A percentile compares a stretch with the other conserved stretches of the same genome.
Conservation (phyloP, 1,139 yeast genomes). For the Saccharomyces hybrid region DNA sequence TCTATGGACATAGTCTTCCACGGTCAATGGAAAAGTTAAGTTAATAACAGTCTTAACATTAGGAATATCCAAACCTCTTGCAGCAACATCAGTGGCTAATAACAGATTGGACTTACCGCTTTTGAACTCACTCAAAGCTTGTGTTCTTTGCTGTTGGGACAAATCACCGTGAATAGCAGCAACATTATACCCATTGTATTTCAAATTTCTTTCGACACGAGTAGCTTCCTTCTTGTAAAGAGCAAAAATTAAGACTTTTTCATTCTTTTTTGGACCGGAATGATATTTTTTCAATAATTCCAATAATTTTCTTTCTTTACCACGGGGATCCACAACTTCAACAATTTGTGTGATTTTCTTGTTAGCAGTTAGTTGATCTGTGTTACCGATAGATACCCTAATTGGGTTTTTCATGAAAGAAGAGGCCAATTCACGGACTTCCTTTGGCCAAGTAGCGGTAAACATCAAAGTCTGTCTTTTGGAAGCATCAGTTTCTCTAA, state of each 20-base stretch:
- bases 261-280: constrained; percentile 54
- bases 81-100: constrained; percentile 98
- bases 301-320: constrained; percentile 70
- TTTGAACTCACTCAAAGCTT: constrained; percentile 80
- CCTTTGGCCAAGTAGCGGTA: constrained; percentile 78
- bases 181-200: constrained; percentile 66
- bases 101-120: constrained; percentile 66
- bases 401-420: constrained; percentile 82
- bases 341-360: constrained; percentile 89
- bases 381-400: constrained; percentile 85
- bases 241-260: constrained; percentile 86
- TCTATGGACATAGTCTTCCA: constrained; percentile 70
- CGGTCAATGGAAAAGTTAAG: constrained; percentile 93
- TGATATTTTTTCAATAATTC: constrained; percentile 71
- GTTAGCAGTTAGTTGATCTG: constrained; percentile 91
- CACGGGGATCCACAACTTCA: constrained; percentile 80
- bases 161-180: constrained; percentile 97
- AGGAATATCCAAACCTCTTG: constrained; percentile 96
- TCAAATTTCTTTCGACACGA: constrained; percentile 72
- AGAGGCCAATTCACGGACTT: constrained; percentile 85
- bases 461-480: too few relatives aligned
- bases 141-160: constrained; percentile 86
- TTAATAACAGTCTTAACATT: constrained; percentile 94
- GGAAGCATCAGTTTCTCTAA: too few relatives aligned
- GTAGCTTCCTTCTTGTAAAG: constrained; percentile 94